Conservation (phyloP, 2,329 filamentous ascomycete genomes). For the Fusarium albidum region DNA sequence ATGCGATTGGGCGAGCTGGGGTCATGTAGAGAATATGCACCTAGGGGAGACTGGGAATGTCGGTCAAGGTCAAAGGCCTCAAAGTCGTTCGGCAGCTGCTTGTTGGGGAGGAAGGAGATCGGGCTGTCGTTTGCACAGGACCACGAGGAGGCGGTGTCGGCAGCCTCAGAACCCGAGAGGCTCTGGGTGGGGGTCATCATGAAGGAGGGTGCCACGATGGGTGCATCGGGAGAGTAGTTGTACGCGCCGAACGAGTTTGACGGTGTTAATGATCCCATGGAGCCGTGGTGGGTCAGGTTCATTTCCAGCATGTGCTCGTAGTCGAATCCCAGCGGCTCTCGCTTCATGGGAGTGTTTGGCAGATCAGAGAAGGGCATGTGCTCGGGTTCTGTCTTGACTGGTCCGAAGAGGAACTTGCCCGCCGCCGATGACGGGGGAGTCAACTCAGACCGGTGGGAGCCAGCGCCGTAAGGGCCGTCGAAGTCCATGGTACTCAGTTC, state of each 20-base stretch:
- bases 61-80: conserved; percentile 48
- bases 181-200: conserved; percentile 53
- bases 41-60: conserved; percentile 47
- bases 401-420: conserved; percentile 47
- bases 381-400: conserved; percentile 46
- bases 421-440: conserved; percentile 47
- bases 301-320: conserved; percentile 52
- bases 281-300: conserved; percentile 44
- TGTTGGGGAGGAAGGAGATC: conserved; percentile 50
- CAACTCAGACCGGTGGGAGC: conserved; percentile 43
- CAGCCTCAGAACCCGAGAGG: conserved; percentile 50
- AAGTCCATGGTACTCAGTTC: conserved; percentile 49
- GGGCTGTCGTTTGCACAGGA: conserved; percentile 52
- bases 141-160: conserved; percentile 49
- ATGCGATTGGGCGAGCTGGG: conserved; percentile 45
- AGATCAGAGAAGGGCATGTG: conserved; percentile 45
- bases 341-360: conserved; percentile 48
- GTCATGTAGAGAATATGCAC: conserved; percentile 43
- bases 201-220: conserved; percentile 45
- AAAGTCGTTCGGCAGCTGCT: conserved; percentile 43
- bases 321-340: conserved; percentile 47
- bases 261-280: conserved; percentile 50
- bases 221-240: conserved; percentile 45
- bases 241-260: conserved; percentile 48
- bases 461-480: conserved; percentile 43